Evolutionary conservation across 2,329 filamentous ascomycete genomes (phyloP), one percentile per base, ranked within the genome.

Genomic region (Aspergillus ochraceus): DNA sequence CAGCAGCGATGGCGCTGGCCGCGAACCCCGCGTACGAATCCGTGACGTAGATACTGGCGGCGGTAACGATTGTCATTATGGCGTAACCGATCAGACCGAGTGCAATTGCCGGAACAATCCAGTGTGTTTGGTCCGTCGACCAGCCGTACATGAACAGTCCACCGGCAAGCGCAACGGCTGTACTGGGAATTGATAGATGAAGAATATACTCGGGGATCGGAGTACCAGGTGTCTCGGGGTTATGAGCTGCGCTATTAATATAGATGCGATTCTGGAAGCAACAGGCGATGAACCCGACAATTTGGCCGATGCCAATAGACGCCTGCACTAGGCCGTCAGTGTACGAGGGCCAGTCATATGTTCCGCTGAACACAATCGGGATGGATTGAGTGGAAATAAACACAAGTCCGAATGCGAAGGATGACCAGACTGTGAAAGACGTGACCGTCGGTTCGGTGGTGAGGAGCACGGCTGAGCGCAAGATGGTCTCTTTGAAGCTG

Each of bases 1-100:
- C 77, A 6, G 79, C 79, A 2, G 77, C 77, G 1, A 81, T 71
- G 0, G 80, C 77, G n/a, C 78, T 81, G 1, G 76, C 80, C 2
- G 81, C 79, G 58, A 80, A 81, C n/a, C 79, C 74, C 20, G 77
- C 75, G 59, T 83, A 83, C 0, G 81, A 77, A 64, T 83, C 80
- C 4, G 76, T 76, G n/a, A 80, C 71, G 55, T 81, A 81, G 69
- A 83, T 81, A 0, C 79, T 75, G 5, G 79, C 79, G 12, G 79
- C 79, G 20, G 81, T 73, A 54, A 79, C 75, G 6, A 81, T 81
- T 19, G 75, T 69, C 3, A 76, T 74, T 4, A 79, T 79, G 17
- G 72, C 76, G 6, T 75, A 67, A 0, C 79, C 79, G 4, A 78
- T 74, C 60, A 78, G 71, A 4, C 68, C 74, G 1, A 77, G 60